A percentile compares a stretch with the other conserved stretches of the same genome.
These are phyloP conservation scores for Aspergillus egyptiacus DNA, from an alignment of 495 filamentous ascomycete genomes.

Conservation along the genomic window DNA sequence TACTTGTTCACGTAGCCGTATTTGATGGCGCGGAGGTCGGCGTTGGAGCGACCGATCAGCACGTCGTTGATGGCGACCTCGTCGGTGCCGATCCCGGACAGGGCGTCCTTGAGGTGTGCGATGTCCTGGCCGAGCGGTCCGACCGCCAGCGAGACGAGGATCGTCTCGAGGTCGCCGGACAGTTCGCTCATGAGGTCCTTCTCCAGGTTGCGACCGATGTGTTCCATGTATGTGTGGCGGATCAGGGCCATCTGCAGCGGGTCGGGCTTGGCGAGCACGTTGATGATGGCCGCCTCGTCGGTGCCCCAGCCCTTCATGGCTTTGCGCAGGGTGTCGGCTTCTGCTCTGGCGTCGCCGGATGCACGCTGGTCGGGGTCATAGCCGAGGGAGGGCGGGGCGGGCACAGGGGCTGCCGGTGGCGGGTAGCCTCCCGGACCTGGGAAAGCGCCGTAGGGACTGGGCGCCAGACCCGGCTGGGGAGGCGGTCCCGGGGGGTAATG, in stretches of 20 bases:
- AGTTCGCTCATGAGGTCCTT: slow-evolving; percentile 64
- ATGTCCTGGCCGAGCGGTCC: slow-evolving; percentile 67
- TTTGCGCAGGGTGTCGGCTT: slow-evolving; percentile 58
- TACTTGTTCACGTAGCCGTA: slow-evolving; percentile 57
- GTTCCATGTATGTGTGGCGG: slow-evolving; percentile 51
- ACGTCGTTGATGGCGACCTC: slow-evolving; percentile 75
- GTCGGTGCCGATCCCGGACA: slow-evolving; percentile 68
- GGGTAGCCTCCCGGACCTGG: neutral
- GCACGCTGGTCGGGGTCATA: slow-evolving; percentile 54
- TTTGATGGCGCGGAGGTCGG: slow-evolving; percentile 73
- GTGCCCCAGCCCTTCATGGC: slow-evolving; percentile 86
- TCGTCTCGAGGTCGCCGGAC: slow-evolving; percentile 57
- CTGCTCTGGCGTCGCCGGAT: slow-evolving; percentile 48
- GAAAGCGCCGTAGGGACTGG: slow-evolving; percentile 3
- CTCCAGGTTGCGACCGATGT: slow-evolving; percentile 53
- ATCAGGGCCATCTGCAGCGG: slow-evolving; percentile 61
- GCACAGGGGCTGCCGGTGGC: slow-evolving; percentile 1
- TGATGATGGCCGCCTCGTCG: slow-evolving; percentile 63
- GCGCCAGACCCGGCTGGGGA: neutral
- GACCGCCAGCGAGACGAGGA: slow-evolving; percentile 55
- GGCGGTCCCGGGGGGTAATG: neutral
- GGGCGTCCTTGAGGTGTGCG: slow-evolving; percentile 53
- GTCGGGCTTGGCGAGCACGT: slow-evolving; percentile 54
- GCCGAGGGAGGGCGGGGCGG: slow-evolving; percentile 42
- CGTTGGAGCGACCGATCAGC: slow-evolving; percentile 68